Evolutionary conservation across 225 moss, liverwort and hornwort genomes (phyloP), one percentile per base, ranked within the genome.

Genomic region (Polytrichum formosum): DNA sequence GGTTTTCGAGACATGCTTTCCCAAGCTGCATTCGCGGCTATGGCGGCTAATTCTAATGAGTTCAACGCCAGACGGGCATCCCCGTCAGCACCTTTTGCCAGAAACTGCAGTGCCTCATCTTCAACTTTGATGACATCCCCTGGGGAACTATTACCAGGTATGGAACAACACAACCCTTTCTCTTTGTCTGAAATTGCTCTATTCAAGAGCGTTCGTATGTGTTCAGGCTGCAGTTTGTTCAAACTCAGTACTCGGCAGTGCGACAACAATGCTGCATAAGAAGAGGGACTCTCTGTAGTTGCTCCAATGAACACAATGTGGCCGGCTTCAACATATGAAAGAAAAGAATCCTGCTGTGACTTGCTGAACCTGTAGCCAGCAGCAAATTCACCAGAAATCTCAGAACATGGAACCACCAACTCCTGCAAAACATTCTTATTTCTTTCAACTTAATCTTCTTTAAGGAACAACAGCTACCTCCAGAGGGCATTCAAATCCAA

Each of bases 241-340:
- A 95, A 79, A 18, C 91, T 85, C 64, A 95, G 84, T 18, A 91
- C 83, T 55, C 76, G 83, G 67, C 92, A 95, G 26, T 91, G 90
- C 4, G 95, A 95, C 54, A 89, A 61, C 28, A 95, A 78, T 16
- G 92, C 90, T 6, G 88, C 81, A 74, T 95, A 90, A 53, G 91
- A 95, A 2, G 92, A 95, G 1, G 95, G 92, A 56, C 92, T 95
- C 18, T 95, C 95, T 25, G 95, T 91, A 4, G 92, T 95, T 6
- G 95, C 92, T 63, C 95, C 95, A 4, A 95, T 85, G 64, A 95
- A 95, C 7, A 95, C 82, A 63, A 95, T 90, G 73, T 87, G 80
- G 6, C 95, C 95, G 19, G 84, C 86, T 78, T 95, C 95, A 60
- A 95, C 92, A 1, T 75, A 84, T 5, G 91, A 88, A 54, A 95